A percentile compares a stretch with the other conserved stretches of the same genome.
Evolutionary conservation across 2,329 filamentous ascomycete species (phyloP).

Genomic region (Bimuria novae-zelandiae): DNA sequence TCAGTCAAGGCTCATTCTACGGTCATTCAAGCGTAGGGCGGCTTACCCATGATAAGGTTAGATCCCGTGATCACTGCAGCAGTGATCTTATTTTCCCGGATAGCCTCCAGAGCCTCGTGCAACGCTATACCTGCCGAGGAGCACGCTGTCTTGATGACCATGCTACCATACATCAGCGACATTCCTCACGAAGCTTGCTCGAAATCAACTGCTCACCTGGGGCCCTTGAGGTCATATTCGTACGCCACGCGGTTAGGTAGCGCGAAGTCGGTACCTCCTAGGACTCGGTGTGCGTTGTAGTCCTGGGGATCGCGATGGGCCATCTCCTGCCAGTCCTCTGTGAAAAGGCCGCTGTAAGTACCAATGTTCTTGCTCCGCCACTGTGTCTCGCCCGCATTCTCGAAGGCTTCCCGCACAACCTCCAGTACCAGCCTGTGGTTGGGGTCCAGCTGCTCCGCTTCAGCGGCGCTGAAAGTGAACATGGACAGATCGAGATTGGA

Average conservation of each 20-base stretch:
- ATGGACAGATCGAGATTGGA: not conserved
- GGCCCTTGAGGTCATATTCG: not conserved
- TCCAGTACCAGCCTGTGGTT: conserved; percentile 29
- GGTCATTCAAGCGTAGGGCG: not conserved
- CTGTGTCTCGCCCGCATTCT: conserved; percentile 23
- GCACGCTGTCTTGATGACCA: not conserved
- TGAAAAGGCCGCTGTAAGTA: not conserved
- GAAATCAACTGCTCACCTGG: not conserved
- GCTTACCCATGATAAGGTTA: not conserved
- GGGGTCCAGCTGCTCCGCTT: conserved; percentile 24
- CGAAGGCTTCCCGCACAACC: conserved; percentile 40
- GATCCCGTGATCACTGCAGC: not conserved
- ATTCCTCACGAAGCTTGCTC: not conserved
- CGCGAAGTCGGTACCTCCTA: not conserved
- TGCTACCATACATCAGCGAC: not conserved
- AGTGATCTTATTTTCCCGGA: not conserved
- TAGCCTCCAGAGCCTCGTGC: not conserved
- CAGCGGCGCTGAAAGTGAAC: conserved; percentile 18
- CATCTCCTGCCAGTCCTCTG: not conserved
- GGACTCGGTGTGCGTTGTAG: not conserved
- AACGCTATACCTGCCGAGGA: not conserved
- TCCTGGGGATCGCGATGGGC: not conserved
- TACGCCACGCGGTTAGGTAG: not conserved
- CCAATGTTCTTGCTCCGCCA: not conserved
- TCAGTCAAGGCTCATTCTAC: not conserved